phyloP scores from a whole-genome alignment of 176 grass and related monocot genomes.

The Themeda triandra region DNA sequence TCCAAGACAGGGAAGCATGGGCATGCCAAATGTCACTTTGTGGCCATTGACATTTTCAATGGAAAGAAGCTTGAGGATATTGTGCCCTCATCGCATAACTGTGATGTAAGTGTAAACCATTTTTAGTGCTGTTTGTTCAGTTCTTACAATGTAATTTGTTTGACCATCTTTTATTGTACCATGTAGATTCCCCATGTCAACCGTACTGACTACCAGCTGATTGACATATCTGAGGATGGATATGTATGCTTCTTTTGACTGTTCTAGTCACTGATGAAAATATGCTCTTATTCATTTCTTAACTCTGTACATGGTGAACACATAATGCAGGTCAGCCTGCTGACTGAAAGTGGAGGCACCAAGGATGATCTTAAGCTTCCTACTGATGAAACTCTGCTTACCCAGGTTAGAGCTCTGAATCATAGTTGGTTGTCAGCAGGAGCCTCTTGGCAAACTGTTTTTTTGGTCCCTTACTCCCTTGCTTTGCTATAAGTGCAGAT shows the following conservation, averaged over 20 bases:
- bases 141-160: background rate
- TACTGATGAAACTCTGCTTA: slow-evolving; percentile 45
- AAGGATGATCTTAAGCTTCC: slow-evolving; percentile 73
- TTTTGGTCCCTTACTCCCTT: background rate
- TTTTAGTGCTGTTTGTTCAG: background rate
- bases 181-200: slow-evolving; percentile 57
- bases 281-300: background rate
- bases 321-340: slow-evolving; percentile 50
- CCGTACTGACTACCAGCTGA: slow-evolving; percentile 75
- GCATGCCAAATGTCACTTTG: slow-evolving; percentile 75
- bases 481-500: slow-evolving; percentile 24
- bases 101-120: slow-evolving; percentile 41
- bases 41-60: slow-evolving; percentile 71
- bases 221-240: slow-evolving; percentile 77
- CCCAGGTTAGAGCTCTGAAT: slow-evolving; percentile 31
- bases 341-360: slow-evolving; percentile 63
- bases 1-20: slow-evolving; percentile 77
- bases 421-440: background rate
- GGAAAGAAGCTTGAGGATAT: slow-evolving; percentile 78
- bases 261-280: background rate
- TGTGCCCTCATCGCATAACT: slow-evolving; percentile 69
- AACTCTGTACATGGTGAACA: background rate
- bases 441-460: background rate
- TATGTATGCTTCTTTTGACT: slow-evolving; percentile 39
- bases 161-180: slow-evolving; percentile 10